Evolutionary conservation across 2,329 filamentous ascomycete species (phyloP), one percentile per base, ranked within the genome.

Genomic region (Colletotrichum sp.): DNA sequence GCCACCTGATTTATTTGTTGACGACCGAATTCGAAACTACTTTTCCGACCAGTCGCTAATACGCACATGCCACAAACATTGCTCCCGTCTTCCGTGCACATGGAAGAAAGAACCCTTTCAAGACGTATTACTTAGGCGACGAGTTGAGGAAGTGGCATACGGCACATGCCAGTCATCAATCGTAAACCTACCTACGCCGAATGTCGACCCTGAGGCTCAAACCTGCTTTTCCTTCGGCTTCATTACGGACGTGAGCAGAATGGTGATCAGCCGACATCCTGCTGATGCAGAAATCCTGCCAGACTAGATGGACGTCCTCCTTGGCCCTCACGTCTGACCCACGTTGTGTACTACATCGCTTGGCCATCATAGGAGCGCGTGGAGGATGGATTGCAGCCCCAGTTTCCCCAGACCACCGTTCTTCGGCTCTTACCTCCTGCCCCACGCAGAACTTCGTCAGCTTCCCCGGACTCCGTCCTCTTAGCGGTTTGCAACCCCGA

Each of bases 1-100:
- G 9, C 0, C 18, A 48, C 10, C 16, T n/a, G 39, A 32, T 26
- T 10, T 0, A 32, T n/a, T 3, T 6, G n/a, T 18, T 22, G 24
- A 48, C 8, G 18, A 48, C 44, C 0, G 9, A 12, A n/a, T n/a
- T 44, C 0, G 18, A n/a, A n/a, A 0, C 44, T 6, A 18, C 18
- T 2, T 44, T 44, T n/a, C 39, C 39, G 0, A 44, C 39, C 1
- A 6, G 0, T n/a, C 39, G 0, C 8, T 44, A 0, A 0, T 0
- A 44, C 39, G 39, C 3, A 44, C 0, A 3, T 44, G 18, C 18
- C 18, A 44, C 16, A 18, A 8, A 1, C 39, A 44, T n/a, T n/a
- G 18, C 8, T 48, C 2, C 18, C 18, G 9, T 22, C 18, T n/a
- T 22, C 18, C 9, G 9, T 48, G 44, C 44, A 48, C 5, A n/a